Evolutionary conservation across 805 yeast species (phyloP), one percentile per base, ranked within the genome.

Genomic region (Candida dendrica): DNA sequence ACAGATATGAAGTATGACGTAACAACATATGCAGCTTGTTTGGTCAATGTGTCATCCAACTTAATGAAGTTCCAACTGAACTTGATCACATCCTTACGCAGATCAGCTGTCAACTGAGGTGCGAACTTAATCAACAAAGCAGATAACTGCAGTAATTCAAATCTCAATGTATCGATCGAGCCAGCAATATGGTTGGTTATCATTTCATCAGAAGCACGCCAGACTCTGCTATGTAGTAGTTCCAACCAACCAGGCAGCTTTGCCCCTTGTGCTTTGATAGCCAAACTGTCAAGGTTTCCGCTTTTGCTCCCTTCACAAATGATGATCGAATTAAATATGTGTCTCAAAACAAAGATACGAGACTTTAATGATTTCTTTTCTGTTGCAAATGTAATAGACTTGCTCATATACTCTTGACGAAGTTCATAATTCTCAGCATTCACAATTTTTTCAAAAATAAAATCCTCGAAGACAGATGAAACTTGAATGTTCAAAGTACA

Each of bases 11-110:
- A 93, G 57, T 79, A 79, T 0, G 95, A 76, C 2, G 95, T 89
- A 0, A 90, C 79, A 27, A 89, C 86, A 58, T 91, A 90, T 0
- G 98, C 97, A 3, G 93, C 86, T 52, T 90, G 95, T 56, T 93
- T 93, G 20, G 95, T 78, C 39, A 89, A 75, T 40, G 81, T 75
- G 57, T 93, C 99, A 47, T 90, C 97, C 27, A 90, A 66, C 51
- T 87, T 87, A 55, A 93, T 82, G 53, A 81, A 85, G 50, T 86
- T 85, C 99, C 99, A 93, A 51, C 89, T 84, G 64, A 89, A 93
- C 59, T 87, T 88, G 60, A 93, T 87, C 35, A 93, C 78, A 51
- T 89, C 95, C 56, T 88, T 91, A 35, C 85, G 71, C 49, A 75
- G 71, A 14, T 77, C 83, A 7, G 74, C 65, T 20, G 87, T 71